Evolutionary conservation across 2,329 filamentous ascomycete genomes (phyloP), one percentile per base, ranked within the genome.

Genomic region (Pleomassaria siparia): DNA sequence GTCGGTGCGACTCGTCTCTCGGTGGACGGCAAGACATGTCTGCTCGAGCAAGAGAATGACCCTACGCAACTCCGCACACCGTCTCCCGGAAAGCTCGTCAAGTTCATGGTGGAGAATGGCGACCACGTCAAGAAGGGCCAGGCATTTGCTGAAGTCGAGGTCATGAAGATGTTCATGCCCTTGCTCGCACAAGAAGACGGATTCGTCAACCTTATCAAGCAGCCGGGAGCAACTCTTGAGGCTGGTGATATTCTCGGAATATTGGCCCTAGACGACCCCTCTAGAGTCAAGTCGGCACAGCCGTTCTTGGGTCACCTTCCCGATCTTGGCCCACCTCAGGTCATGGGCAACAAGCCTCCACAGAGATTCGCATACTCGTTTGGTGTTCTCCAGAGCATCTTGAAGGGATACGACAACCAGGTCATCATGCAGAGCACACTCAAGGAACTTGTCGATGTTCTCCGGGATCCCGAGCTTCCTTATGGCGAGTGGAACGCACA

Each of bases 81-180:
- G 33, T 95, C 89, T 53, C 94, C 94, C 39, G 94, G 94, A 72
- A 99, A 99, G 79, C 86, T 99, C 28, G 92, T 99, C 76, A 96
- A 96, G 77, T 99, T 94, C 74, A 88, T 90, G 1, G 89, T 99
- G 2, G 94, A 96, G 72, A 97, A 95, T 65, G 94, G 94, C 51
- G 82, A 91, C 60, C 94, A 99, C 71, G 85, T 99, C 73, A 87
- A 84, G 72, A 90, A 95, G 61, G 92, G 92, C 47, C 89, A 97
- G 73, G 80, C 92, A 26, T 99, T 91, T 67, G 94, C 94, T 46
- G 94, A 99, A 73, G 92, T 99, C 32, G 94, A 99, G 76, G 94
- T 99, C 74, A 99, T 99, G 94, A 99, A 99, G 82, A 99, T 99
- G 94, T 97, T 97, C 82, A 99, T 99, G 94, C 94, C 94, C 65